Conservation (phyloP, 1,139 yeast species). For the Suhomyces choctaworum region DNA sequence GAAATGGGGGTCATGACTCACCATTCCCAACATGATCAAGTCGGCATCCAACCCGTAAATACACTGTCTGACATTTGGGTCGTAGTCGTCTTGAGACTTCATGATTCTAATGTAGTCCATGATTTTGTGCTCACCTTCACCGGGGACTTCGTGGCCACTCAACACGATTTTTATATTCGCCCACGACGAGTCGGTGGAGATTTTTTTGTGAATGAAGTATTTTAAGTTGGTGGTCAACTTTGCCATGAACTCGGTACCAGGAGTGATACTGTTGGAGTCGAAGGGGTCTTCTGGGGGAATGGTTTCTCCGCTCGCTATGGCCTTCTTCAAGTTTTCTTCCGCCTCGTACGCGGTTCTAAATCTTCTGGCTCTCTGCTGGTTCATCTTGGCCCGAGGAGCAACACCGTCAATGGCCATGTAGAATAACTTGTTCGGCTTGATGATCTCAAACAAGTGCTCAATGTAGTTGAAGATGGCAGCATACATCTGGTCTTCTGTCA, state of each 20-base stretch:
- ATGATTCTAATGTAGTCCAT: conserved; percentile 90
- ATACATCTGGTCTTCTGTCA: conserved; percentile 90
- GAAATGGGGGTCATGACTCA: conserved; percentile 95
- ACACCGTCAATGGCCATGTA: conserved; percentile 99
- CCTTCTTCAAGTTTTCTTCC: conserved; percentile 68
- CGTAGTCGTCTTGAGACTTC: conserved; percentile 70
- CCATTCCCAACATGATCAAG: conserved; percentile 92
- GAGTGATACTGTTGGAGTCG: conserved; percentile 94
- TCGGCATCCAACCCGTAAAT: conserved; percentile 98
- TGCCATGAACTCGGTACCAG: conserved; percentile 98
- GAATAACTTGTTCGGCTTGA: conserved; percentile 82
- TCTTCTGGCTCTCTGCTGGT: conserved; percentile 96
- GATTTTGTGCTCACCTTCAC: conserved; percentile 98
- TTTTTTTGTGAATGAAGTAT: conserved; percentile 88
- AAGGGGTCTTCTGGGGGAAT: conserved; percentile 76
- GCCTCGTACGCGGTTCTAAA: conserved; percentile 96
- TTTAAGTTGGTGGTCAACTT: conserved; percentile 79
- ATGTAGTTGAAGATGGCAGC: conserved; percentile 92
- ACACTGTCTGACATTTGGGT: conserved; percentile 90
- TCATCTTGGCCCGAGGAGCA: conserved; percentile 99
- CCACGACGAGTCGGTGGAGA: conserved; percentile 91
- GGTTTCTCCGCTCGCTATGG: conserved; percentile 59
- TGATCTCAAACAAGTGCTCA: conserved; percentile 86
- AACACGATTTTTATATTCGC: conserved; percentile 77
- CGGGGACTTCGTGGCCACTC: conserved; percentile 98